Evolutionary conservation across 768 basidiomycete genomes (phyloP).

Genomic region (Leccinum truebloodii): DNA sequence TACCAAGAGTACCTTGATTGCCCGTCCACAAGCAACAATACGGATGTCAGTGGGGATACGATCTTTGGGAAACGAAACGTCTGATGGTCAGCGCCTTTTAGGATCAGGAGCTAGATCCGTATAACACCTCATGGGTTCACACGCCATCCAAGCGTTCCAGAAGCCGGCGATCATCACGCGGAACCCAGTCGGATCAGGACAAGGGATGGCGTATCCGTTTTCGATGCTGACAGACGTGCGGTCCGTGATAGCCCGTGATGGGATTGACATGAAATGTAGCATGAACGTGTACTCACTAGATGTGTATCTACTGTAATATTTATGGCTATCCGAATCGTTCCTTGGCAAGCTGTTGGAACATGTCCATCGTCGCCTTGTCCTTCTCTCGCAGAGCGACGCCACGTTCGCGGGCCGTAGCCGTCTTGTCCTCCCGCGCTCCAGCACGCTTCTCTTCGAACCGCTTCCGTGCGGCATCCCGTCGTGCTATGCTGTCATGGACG

Average conservation of each 20-base stretch:
- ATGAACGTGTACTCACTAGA: slow-evolving; percentile 16
- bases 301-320: slow-evolving; percentile 2
- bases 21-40: not conserved
- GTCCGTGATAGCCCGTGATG: not conserved
- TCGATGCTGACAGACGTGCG: not conserved
- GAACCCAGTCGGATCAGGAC: not conserved
- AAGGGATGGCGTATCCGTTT: not conserved
- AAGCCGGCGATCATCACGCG: not conserved
- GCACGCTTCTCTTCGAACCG: slow-evolving; percentile 56
- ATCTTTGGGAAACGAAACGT: not conserved
- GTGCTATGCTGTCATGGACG: slow-evolving; percentile 57
- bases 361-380: slow-evolving; percentile 93
- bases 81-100: not conserved
- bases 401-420: slow-evolving; percentile 57
- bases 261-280: not conserved
- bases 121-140: slow-evolving; percentile 42
- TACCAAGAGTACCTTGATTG: slow-evolving; percentile 11
- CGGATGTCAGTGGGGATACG: slow-evolving; percentile 1
- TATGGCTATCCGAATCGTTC: slow-evolving; percentile 69
- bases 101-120: slow-evolving; percentile 35
- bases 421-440: slow-evolving; percentile 47
- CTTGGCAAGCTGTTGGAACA: slow-evolving; percentile 93
- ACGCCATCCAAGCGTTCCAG: not conserved
- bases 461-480: slow-evolving; percentile 68
- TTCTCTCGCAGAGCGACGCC: slow-evolving; percentile 66